Conservation (phyloP, 176 grass and related monocot species). For the Oryza meridionalis region DNA sequence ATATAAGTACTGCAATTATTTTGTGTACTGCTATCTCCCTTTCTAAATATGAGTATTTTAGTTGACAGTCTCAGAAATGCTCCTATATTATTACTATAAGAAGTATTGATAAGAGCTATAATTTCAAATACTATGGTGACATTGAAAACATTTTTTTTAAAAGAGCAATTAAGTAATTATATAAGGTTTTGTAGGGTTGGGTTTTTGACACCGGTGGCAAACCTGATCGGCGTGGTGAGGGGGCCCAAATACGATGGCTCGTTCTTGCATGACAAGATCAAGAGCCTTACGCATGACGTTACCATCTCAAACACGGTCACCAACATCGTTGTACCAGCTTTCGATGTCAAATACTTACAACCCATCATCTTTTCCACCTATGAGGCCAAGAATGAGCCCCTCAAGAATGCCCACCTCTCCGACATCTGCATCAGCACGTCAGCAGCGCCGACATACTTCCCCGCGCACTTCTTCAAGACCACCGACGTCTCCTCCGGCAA, state of each 20-base stretch:
- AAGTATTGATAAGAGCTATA: no score
- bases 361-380: constrained; percentile 69
- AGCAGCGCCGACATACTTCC: constrained; percentile 68
- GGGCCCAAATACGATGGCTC: constrained; percentile 59
- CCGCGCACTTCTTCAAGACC: constrained; percentile 52
- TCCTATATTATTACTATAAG: no score
- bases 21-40: no score
- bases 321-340: constrained; percentile 61
- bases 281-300: constrained; percentile 26
- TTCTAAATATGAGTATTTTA: no score
- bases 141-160: no score
- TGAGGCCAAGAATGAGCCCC: constrained; percentile 30
- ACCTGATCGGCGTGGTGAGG: background rate
- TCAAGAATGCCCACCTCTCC: constrained; percentile 63
- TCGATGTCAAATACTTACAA: constrained; percentile 62
- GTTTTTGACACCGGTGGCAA: background rate
- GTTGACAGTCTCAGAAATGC: no score
- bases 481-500: background rate
- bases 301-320: constrained; percentile 51
- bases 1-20: no score
- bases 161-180: background rate
- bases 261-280: constrained; percentile 59
- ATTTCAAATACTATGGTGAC: background rate
- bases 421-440: constrained; percentile 83
- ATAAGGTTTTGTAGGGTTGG: background rate